phyloP scores from a whole-genome alignment of 2,329 filamentous ascomycete species.

The Colletotrichum camelliae region DNA sequence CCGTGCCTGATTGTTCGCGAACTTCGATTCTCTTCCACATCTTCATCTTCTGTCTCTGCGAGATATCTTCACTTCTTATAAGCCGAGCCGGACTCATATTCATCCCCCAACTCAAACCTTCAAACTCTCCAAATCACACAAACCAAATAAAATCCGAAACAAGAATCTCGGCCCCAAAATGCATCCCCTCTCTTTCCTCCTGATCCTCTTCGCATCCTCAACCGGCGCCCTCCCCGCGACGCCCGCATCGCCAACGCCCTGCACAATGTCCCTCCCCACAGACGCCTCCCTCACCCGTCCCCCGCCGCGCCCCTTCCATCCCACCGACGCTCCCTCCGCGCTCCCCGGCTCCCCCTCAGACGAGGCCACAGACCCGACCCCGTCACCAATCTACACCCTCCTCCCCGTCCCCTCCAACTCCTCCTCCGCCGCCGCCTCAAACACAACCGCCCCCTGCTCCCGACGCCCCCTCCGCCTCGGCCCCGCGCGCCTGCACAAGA shows the following conservation, averaged over 20 bases:
- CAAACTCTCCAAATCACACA: background rate
- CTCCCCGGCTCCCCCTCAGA: background rate
- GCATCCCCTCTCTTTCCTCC: background rate
- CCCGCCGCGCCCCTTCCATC: background rate
- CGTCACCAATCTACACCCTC: slow-evolving; percentile 7
- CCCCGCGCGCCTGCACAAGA: slow-evolving; percentile 11
- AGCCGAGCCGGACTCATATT: background rate
- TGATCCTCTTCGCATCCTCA: slow-evolving; percentile 7
- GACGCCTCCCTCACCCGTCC: background rate
- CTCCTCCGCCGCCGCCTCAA: slow-evolving; percentile 1
- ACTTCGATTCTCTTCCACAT: background rate
- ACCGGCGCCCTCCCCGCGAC: slow-evolving; percentile 7
- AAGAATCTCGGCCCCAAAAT: background rate
- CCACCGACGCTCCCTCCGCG: background rate
- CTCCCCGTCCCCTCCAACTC: slow-evolving; percentile 6
- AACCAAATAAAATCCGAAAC: background rate
- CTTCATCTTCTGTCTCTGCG: background rate
- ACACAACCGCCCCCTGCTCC: background rate
- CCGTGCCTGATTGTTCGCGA: background rate
- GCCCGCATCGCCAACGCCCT: background rate
- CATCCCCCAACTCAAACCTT: background rate
- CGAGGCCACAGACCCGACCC: background rate
- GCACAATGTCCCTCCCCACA: background rate
- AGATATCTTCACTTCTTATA: background rate
- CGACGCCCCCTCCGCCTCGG: slow-evolving; percentile 1